These are phyloP conservation scores for Neoboletus magnificus DNA, from an alignment of 768 basidiomycete genomes.

Conservation along the genomic window DNA sequence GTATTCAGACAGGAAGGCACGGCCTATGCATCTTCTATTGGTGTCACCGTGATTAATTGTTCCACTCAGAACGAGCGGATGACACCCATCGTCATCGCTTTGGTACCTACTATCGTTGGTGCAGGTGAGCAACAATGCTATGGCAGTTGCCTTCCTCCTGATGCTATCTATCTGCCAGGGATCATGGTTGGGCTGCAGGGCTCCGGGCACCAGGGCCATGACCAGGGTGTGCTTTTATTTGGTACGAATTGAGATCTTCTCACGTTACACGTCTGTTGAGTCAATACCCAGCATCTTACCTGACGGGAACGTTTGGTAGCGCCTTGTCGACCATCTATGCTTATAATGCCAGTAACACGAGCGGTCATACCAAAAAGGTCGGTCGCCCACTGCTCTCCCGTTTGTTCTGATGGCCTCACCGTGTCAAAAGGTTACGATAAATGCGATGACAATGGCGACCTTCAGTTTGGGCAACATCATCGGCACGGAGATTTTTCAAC, in stretches of 20 bases:
- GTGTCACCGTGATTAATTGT: not conserved
- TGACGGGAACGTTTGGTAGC: conserved; percentile 56
- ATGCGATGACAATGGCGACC: conserved; percentile 53
- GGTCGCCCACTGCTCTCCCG: not conserved
- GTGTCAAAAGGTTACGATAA: conserved; percentile 46
- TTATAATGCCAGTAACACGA: conserved; percentile 62
- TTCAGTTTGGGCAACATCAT: conserved; percentile 61
- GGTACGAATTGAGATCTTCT: conserved; percentile 33
- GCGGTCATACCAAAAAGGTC: conserved; percentile 64
- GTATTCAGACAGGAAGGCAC: conserved; percentile 63
- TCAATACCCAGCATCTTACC: conserved; percentile 40
- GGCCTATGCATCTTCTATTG: not conserved
- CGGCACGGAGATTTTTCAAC: conserved; percentile 61
- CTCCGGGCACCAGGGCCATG: conserved; percentile 26
- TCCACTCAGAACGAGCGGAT: conserved; percentile 49
- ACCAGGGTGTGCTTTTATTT: conserved; percentile 53
- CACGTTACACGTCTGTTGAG: not conserved
- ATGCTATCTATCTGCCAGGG: conserved; percentile 25
- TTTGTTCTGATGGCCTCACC: not conserved
- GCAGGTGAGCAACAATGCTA: conserved; percentile 35
- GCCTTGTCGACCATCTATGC: conserved; percentile 59
- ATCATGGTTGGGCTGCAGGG: conserved; percentile 54
- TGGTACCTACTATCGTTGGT: conserved; percentile 59
- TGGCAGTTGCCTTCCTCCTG: not conserved
- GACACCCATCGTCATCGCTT: conserved; percentile 55